Evolutionary conservation across 495 filamentous ascomycete genomes (phyloP), one percentile per base, ranked within the genome.

Genomic region (Xylaria flabelliformis): DNA sequence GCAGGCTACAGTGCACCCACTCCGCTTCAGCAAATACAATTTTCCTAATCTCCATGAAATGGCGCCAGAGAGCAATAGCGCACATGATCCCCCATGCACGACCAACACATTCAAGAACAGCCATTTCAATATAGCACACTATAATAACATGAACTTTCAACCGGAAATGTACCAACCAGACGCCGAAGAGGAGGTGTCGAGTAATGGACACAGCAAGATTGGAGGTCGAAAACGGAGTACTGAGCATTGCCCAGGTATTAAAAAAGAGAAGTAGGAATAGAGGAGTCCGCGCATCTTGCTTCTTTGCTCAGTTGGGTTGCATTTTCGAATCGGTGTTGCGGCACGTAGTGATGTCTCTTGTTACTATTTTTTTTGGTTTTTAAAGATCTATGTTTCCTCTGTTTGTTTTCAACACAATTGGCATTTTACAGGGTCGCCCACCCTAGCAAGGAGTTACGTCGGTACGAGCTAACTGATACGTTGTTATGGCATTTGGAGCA

Each of bases 91-190:
- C 75, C 46, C 82, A 13, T 85, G 84, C 71, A 84, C 86, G 73
- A 89, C 88, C 69, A 83, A 85, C 53, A 84, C 85, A 8, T 87
- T 88, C 72, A 84, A 84, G 70, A 88, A 88, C 72, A 91, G 88
- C 32, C 91, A 93, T 32, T 95, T 92, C 81, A 95, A 95, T 74
- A 89, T 90, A 62, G 92, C 92, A 3, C 93, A 97, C 81, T 95
- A 92, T 81, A 90, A 91, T 73, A 95, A 94, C 76, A 86, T 90
- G 67, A 91, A 95, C 75, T 97, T 97, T 74, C 93, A 95, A 74
- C 93, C 93, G 0, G 89, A 92, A 75, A 86, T 88, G 76, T 89
- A 85, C 75, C 82, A 79, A 63, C 84, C 84, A 21, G 83, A 80
- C 9, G 75, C 76, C 50, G 77, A 81, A 3, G 83, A 85, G 39